phyloP scores from a whole-genome alignment of 352 stramenopile species.

The Achlya hypogyna region DNA sequence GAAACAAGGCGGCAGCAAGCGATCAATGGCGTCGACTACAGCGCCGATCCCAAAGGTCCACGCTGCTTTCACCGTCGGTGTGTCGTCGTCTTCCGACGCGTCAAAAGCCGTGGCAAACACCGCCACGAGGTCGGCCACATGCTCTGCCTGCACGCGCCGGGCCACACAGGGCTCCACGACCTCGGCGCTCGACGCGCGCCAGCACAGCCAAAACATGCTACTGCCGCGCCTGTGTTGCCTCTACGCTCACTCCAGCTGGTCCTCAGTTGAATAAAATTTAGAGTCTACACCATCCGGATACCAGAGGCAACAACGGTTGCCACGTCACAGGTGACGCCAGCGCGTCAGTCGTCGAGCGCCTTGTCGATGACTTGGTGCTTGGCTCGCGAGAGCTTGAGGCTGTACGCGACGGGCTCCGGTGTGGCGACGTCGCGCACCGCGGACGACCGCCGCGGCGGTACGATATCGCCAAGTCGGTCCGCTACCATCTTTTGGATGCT shows the following conservation, averaged over 20 bases:
- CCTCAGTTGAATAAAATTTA: too few relatives aligned
- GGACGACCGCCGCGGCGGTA: too few relatives aligned
- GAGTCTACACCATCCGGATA: too few relatives aligned
- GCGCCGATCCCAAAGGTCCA: background rate
- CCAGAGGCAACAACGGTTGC: too few relatives aligned
- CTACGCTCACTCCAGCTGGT: too few relatives aligned
- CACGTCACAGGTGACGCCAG: too few relatives aligned
- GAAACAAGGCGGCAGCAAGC: background rate
- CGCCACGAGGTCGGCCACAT: too few relatives aligned
- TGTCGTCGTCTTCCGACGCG: background rate
- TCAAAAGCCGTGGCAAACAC: background rate
- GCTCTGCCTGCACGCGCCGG: too few relatives aligned
- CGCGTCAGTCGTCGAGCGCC: background rate
- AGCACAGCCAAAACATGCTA: too few relatives aligned
- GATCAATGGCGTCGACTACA: background rate
- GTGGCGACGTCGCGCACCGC: background rate
- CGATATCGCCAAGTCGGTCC: background rate
- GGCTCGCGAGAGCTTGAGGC: background rate
- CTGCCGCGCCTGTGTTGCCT: too few relatives aligned
- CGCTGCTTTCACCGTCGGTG: background rate
- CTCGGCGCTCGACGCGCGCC: too few relatives aligned
- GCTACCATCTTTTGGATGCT: conserved; percentile 5
- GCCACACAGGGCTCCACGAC: too few relatives aligned
- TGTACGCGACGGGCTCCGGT: background rate
- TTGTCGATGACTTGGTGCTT: conserved; percentile 1